Conservation (phyloP, 2,329 filamentous ascomycete species). For the Nemania diffusa region DNA sequence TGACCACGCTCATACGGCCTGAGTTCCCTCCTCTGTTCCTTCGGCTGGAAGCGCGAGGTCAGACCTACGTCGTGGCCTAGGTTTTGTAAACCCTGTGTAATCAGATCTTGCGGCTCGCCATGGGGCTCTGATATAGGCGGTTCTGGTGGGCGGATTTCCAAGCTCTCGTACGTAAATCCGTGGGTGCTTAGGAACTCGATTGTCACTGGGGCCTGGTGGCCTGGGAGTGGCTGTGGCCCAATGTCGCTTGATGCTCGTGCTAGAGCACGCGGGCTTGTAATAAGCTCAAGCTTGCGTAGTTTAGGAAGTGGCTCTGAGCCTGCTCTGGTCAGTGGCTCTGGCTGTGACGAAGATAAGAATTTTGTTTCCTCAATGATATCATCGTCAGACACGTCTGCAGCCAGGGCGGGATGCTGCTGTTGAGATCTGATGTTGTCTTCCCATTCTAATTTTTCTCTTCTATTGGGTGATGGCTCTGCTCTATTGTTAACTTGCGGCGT, state of each 20-base stretch:
- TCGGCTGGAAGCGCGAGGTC: slow-evolving; percentile 63
- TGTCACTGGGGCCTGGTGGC: slow-evolving; percentile 34
- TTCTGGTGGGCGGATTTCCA: slow-evolving; percentile 65
- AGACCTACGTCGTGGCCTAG: slow-evolving; percentile 65
- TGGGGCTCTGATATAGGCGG: slow-evolving; percentile 60
- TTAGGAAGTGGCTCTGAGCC: slow-evolving; percentile 52
- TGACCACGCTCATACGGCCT: slow-evolving; percentile 76
- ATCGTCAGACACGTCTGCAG: slow-evolving; percentile 33
- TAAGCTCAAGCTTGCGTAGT: slow-evolving; percentile 36
- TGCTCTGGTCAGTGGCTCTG: slow-evolving; percentile 35
- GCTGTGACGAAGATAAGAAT: slow-evolving; percentile 38
- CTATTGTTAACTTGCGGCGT: slow-evolving; percentile 28
- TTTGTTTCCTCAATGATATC: slow-evolving; percentile 44
- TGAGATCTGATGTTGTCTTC: background rate
- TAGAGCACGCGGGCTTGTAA: slow-evolving; percentile 41
- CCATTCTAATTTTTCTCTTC: background rate
- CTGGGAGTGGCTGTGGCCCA: slow-evolving; percentile 42
- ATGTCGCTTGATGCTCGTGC: slow-evolving; percentile 51
- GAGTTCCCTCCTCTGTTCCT: slow-evolving; percentile 59
- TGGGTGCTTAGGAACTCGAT: slow-evolving; percentile 42
- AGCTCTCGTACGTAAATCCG: slow-evolving; percentile 47
- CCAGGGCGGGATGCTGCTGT: slow-evolving; percentile 9
- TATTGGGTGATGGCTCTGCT: slow-evolving; percentile 9
- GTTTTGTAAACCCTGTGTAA: slow-evolving; percentile 65
- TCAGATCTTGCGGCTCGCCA: slow-evolving; percentile 60